These are phyloP conservation scores for Paxillus rubicundulus DNA, from an alignment of 768 basidiomycete genomes.

Conservation along the genomic window DNA sequence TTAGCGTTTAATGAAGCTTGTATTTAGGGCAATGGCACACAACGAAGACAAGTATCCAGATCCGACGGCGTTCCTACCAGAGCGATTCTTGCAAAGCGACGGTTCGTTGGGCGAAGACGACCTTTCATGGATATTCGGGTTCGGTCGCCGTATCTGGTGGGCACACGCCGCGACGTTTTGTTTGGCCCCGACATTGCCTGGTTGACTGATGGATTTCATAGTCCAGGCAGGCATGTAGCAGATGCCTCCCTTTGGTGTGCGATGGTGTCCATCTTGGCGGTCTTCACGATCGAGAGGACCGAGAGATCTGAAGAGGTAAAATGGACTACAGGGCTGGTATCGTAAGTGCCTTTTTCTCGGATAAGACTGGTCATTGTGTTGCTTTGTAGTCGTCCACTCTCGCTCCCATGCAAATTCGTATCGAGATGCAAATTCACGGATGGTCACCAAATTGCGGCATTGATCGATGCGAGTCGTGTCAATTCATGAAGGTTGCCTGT, in stretches of 20 bases:
- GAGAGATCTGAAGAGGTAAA: constrained; percentile 14
- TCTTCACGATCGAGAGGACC: constrained; percentile 18
- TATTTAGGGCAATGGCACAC: constrained; percentile 40
- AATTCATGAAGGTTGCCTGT: neutral
- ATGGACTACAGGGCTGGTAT: constrained; percentile 15
- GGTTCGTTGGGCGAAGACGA: constrained; percentile 15
- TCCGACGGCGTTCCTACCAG: constrained; percentile 36
- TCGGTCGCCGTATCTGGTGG: constrained; percentile 30
- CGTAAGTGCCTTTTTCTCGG: neutral
- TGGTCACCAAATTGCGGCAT: constrained; percentile 6
- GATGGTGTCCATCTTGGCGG: constrained; percentile 13
- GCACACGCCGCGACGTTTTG: no score
- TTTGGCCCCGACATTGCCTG: no score
- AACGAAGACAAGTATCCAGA: constrained; percentile 36
- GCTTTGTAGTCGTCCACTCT: constrained; percentile 11
- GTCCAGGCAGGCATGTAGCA: constrained; percentile 22
- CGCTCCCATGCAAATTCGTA: constrained; percentile 15
- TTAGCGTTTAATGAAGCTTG: neutral
- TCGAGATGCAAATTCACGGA: constrained; percentile 17
- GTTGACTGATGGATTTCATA: neutral
- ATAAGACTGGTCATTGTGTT: neutral
- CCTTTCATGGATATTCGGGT: constrained; percentile 15
- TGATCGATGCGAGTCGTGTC: constrained; percentile 7
- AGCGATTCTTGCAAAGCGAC: constrained; percentile 31
- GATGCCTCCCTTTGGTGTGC: constrained; percentile 23